Percentiles rank a stretch among this genome's conserved stretches.
These are phyloP conservation scores for Penicillium psychrosexuale DNA, from an alignment of 2,329 filamentous ascomycete species.

Conservation along the genomic window DNA sequence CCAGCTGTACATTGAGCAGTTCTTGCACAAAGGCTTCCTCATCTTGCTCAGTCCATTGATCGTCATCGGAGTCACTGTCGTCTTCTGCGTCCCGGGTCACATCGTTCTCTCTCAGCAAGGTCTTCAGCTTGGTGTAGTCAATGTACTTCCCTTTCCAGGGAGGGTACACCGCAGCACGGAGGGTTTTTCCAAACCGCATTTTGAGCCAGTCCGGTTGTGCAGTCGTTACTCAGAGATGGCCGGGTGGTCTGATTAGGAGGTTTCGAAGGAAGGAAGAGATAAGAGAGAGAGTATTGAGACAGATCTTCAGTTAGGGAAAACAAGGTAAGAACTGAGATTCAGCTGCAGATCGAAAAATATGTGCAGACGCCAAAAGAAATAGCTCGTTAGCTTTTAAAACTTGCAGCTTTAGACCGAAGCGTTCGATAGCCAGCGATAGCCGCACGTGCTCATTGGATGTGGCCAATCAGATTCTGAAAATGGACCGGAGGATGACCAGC, in stretches of 20 bases:
- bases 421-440: slow-evolving; percentile 9
- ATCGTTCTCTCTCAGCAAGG: slow-evolving; percentile 75
- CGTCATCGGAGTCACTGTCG: slow-evolving; percentile 53
- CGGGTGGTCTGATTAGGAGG: background rate
- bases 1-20: slow-evolving; percentile 87
- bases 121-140: slow-evolving; percentile 91
- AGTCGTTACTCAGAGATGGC: slow-evolving; percentile 8
- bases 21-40: slow-evolving; percentile 93
- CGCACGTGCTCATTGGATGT: background rate
- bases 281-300: background rate
- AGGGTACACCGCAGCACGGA: slow-evolving; percentile 72
- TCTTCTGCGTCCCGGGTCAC: slow-evolving; percentile 41
- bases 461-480: background rate
- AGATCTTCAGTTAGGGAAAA: background rate
- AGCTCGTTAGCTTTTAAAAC: background rate
- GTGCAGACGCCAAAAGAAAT: background rate
- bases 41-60: slow-evolving; percentile 85
- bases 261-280: background rate
- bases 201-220: slow-evolving; percentile 25
- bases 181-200: slow-evolving; percentile 93
- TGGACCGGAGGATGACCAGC: background rate
- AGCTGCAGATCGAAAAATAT: background rate
- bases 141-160: slow-evolving; percentile 95
- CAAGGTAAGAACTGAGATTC: background rate
- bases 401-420: slow-evolving; percentile 2